These are phyloP conservation scores for Chalaropsis ovoidea DNA, from an alignment of 2,329 filamentous ascomycete species.

Conservation along the genomic window DNA sequence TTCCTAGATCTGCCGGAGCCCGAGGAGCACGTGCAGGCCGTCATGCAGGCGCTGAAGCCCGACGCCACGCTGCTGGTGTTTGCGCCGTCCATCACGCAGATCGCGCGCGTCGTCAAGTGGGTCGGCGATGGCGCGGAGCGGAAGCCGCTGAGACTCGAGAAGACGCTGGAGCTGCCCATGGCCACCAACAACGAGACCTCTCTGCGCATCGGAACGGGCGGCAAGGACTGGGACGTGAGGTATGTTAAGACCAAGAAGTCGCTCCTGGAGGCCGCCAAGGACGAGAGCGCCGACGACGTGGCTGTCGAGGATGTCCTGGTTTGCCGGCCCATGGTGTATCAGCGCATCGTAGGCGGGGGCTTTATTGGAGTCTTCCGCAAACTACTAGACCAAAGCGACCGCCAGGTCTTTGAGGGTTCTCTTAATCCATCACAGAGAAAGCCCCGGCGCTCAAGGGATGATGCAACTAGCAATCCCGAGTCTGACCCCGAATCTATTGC, in stretches of 20 bases:
- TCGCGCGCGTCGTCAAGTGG: constrained; percentile 51
- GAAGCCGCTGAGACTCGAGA: constrained; percentile 41
- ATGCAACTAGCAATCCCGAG: neutral
- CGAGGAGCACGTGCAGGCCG: constrained; percentile 38
- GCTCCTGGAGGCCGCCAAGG: constrained; percentile 27
- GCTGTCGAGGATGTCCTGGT: constrained; percentile 32
- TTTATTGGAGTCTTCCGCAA: constrained; percentile 36
- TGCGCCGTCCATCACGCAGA: constrained; percentile 68
- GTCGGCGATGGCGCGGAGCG: constrained; percentile 27
- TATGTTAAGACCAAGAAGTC: constrained; percentile 32
- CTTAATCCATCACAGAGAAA: constrained; percentile 5
- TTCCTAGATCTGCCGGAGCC: constrained; percentile 64
- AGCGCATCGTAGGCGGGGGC: constrained; percentile 35
- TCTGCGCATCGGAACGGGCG: constrained; percentile 39
- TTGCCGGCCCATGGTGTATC: constrained; percentile 37
- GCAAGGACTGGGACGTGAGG: constrained; percentile 55
- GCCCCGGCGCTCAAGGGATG: neutral
- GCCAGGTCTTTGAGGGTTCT: constrained; percentile 18
- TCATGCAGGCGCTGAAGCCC: constrained; percentile 49
- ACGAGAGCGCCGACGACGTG: constrained; percentile 26
- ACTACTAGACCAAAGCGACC: constrained; percentile 28
- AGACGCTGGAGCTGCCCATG: constrained; percentile 48
- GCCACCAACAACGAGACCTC: constrained; percentile 36
- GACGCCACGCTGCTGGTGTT: constrained; percentile 61
- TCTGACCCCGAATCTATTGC: neutral